A percentile compares a stretch with the other conserved stretches of the same genome.
These are phyloP conservation scores for Jackrogersella multiformis DNA, from an alignment of 495 filamentous ascomycete genomes.

Conservation along the genomic window DNA sequence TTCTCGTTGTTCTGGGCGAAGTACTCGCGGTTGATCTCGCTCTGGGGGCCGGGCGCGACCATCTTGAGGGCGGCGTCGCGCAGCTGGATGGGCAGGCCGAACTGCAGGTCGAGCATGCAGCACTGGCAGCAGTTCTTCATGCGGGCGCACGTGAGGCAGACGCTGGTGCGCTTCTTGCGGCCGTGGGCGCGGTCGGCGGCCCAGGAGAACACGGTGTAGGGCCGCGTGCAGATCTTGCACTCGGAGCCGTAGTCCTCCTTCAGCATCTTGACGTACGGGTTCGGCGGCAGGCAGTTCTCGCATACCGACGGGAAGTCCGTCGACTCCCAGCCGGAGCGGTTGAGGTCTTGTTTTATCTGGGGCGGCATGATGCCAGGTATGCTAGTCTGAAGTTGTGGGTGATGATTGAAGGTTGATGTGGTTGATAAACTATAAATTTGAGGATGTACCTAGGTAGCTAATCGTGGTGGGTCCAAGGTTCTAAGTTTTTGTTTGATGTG, in stretches of 20 bases:
- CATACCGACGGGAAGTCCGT: conserved; percentile 80
- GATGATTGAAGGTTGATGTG: conserved; percentile 11
- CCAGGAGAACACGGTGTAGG: conserved; percentile 96
- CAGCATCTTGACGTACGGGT: conserved; percentile 98
- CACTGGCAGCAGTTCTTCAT: conserved; percentile 98
- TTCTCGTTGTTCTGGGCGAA: conserved; percentile 97
- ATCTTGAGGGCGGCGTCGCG: conserved; percentile 98
- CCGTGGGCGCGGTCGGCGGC: conserved; percentile 85
- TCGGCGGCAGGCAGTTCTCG: conserved; percentile 87
- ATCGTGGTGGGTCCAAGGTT: too few relatives aligned
- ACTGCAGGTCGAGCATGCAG: conserved; percentile 97
- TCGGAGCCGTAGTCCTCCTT: conserved; percentile 91
- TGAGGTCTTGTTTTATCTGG: conserved; percentile 94
- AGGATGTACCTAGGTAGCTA: too few relatives aligned
- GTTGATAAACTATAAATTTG: too few relatives aligned
- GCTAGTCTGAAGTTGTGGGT: not conserved
- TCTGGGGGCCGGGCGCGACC: conserved; percentile 89
- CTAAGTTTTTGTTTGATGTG: too few relatives aligned
- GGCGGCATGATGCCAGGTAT: conserved; percentile 61
- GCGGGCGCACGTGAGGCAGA: conserved; percentile 94
- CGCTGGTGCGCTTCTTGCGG: conserved; percentile 85
- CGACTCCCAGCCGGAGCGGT: conserved; percentile 94
- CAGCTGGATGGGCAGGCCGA: conserved; percentile 91
- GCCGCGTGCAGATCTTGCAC: conserved; percentile 89
- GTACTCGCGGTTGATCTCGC: conserved; percentile 93